Conservation (phyloP, 1,284 basidiomycete species). For the Ustilago shanxiensis region DNA sequence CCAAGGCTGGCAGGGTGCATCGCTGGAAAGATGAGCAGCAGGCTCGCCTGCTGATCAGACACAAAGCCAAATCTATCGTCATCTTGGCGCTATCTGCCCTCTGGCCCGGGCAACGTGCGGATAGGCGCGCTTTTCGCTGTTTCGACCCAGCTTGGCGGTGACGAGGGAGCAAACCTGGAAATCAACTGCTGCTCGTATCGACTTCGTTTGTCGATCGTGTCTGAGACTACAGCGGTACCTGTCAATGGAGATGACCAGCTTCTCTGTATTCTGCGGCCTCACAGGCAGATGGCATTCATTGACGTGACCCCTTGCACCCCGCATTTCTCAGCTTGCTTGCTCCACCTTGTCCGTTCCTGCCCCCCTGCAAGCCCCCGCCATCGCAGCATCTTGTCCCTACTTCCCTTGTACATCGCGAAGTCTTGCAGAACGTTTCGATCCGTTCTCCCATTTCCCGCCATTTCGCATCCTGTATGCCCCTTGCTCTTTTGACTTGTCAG, state of each 20-base stretch:
- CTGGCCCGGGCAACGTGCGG: neutral
- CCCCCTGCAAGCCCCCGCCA: conserved; percentile 35
- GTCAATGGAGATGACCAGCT: neutral
- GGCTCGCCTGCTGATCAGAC: neutral
- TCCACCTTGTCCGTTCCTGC: conserved; percentile 9
- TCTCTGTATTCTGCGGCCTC: conserved; percentile 17
- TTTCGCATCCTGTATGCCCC: conserved; percentile 12
- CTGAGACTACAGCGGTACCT: neutral
- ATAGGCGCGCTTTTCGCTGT: neutral
- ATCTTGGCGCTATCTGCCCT: neutral
- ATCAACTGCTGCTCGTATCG: neutral
- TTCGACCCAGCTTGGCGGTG: neutral
- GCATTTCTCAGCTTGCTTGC: conserved; percentile 36
- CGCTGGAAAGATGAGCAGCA: neutral
- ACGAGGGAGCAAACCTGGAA: too few species aligned
- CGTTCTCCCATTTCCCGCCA: conserved; percentile 20
- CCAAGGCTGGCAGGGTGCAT: neutral
- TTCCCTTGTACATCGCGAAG: conserved; percentile 8
- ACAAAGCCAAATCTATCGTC: neutral
- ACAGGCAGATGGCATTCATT: conserved; percentile 36
- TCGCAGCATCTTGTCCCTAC: conserved; percentile 23
- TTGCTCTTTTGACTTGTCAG: conserved; percentile 23
- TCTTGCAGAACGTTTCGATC: conserved; percentile 11
- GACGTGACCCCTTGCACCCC: conserved; percentile 52
- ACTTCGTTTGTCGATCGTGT: conserved; percentile 1